phyloP scores from a whole-genome alignment of 2,329 filamentous ascomycete species.

The Sporothrix luriei region DNA sequence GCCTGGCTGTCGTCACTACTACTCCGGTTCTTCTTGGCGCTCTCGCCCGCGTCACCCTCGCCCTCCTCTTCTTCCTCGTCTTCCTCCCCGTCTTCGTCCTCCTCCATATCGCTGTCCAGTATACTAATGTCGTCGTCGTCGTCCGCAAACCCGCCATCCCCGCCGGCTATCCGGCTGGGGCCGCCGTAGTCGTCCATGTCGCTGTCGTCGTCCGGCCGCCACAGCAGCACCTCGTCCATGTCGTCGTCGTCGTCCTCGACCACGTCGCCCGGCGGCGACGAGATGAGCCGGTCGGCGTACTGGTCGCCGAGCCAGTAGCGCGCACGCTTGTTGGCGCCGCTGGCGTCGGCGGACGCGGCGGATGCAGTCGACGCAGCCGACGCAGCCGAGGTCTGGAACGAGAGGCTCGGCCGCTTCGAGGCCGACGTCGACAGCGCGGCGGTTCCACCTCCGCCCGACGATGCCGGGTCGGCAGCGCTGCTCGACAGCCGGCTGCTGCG shows the following conservation, averaged over 20 bases:
- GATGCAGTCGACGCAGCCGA: neutral
- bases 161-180: conserved; percentile 48
- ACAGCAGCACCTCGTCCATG: conserved; percentile 56
- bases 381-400: conserved; percentile 31
- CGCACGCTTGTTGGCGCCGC: conserved; percentile 75
- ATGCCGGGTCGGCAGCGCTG: conserved; percentile 16
- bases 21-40: conserved; percentile 39
- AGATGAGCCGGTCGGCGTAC: conserved; percentile 52
- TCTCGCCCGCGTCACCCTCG: conserved; percentile 37
- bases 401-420: conserved; percentile 40
- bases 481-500: conserved; percentile 28
- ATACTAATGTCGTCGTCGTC: conserved; percentile 40
- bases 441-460: neutral
- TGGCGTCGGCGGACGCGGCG: conserved; percentile 37
- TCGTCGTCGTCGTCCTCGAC: conserved; percentile 55
- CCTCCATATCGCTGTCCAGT: conserved; percentile 44
- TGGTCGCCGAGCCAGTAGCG: conserved; percentile 83
- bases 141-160: conserved; percentile 54
- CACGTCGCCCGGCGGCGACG: conserved; percentile 50
- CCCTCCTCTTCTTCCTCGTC: conserved; percentile 42
- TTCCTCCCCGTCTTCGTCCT: conserved; percentile 44
- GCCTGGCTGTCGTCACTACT: conserved; percentile 46
- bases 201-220: conserved; percentile 62
- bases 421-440: conserved; percentile 28
- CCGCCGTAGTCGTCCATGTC: conserved; percentile 58